Evolutionary conservation across 2,329 filamentous ascomycete species (phyloP).

Genomic region (Diaporthe caulivora): DNA sequence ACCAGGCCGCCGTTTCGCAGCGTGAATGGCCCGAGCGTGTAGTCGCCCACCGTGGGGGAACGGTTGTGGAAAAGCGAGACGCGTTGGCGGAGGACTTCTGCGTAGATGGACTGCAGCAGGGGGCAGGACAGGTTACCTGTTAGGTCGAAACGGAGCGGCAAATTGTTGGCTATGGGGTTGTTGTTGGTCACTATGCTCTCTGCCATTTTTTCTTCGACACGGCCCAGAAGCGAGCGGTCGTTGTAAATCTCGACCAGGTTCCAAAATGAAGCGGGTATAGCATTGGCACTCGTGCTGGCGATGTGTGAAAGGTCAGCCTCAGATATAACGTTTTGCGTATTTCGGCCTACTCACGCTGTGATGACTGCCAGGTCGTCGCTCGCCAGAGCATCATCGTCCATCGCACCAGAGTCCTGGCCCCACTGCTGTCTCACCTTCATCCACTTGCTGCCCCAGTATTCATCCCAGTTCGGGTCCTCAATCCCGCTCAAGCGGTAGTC

Average conservation of each 20-base stretch:
- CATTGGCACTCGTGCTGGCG: background rate
- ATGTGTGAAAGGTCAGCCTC: background rate
- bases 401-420: background rate
- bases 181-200: no score
- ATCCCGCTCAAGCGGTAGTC: background rate
- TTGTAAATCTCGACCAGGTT: background rate
- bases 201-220: background rate
- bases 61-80: background rate
- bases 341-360: background rate
- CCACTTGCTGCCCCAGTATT: constrained; percentile 6
- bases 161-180: background rate
- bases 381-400: constrained; percentile 4
- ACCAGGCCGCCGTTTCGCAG: background rate
- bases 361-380: background rate
- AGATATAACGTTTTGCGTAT: background rate
- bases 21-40: background rate
- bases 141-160: background rate
- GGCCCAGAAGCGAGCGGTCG: background rate
- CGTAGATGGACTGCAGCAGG: constrained; percentile 9
- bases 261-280: background rate
- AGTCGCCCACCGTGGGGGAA: background rate
- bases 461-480: background rate
- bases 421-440: constrained; percentile 7
- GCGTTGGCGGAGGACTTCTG: constrained; percentile 9
- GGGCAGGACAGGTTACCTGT: background rate